Conservation (phyloP, 1,284 basidiomycete species). For the Coniferiporia sulphurascens region DNA sequence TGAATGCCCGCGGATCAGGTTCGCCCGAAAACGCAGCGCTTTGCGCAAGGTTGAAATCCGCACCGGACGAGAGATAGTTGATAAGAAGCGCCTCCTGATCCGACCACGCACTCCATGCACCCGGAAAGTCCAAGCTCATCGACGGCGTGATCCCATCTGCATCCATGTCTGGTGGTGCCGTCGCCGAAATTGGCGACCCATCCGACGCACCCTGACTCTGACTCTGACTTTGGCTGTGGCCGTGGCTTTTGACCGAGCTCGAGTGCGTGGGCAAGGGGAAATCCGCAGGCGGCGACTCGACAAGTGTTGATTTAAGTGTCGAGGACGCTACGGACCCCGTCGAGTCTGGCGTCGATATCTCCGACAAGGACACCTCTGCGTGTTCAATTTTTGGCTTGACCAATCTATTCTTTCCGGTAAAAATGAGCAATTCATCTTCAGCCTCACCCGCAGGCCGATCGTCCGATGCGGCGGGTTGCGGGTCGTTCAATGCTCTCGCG, state of each 20-base stretch:
- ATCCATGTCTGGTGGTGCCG: background rate
- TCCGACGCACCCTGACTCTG: background rate
- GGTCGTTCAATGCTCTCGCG: slow-evolving; percentile 2
- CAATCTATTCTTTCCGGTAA: slow-evolving; percentile 18
- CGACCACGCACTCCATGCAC: slow-evolving; percentile 16
- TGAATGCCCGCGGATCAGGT: slow-evolving; percentile 14
- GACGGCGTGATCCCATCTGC: slow-evolving; percentile 1
- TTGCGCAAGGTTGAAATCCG: slow-evolving; percentile 13
- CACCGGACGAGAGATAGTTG: slow-evolving; percentile 17
- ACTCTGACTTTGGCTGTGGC: background rate
- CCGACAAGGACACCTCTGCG: background rate
- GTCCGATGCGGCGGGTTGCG: background rate
- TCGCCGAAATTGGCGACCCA: slow-evolving; percentile 2
- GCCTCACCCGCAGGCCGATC: slow-evolving; percentile 9
- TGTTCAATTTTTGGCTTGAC: slow-evolving; percentile 12
- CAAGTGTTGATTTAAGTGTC: background rate
- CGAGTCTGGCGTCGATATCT: background rate
- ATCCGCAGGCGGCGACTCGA: background rate
- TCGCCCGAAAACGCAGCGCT: slow-evolving; percentile 14
- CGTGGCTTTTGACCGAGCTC: background rate
- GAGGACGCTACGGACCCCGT: background rate
- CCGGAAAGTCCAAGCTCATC: slow-evolving; percentile 13
- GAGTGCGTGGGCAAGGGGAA: background rate
- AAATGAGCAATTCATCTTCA: slow-evolving; percentile 19
- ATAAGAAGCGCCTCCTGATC: slow-evolving; percentile 18